Percentiles rank a stretch among this genome's conserved stretches.
Conservation (phyloP, 768 basidiomycete species). For the Kwoniella sp. region DNA sequence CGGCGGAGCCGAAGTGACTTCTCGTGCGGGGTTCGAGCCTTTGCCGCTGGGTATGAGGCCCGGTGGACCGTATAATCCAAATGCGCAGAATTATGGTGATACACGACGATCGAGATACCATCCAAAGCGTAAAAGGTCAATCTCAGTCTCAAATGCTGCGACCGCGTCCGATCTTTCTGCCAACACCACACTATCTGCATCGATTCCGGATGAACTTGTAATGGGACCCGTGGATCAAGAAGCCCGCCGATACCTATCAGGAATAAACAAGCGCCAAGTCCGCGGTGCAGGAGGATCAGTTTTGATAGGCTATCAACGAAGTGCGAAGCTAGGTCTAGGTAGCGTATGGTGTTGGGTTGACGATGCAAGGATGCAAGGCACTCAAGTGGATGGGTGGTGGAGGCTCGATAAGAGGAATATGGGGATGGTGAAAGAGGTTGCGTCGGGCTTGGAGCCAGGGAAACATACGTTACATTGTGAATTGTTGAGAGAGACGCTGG, state of each 20-base stretch:
- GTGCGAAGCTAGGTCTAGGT: constrained; percentile 37
- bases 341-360: constrained; percentile 49
- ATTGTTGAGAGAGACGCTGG: constrained; percentile 44
- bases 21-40: constrained; percentile 16
- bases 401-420: constrained; percentile 46
- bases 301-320: constrained; percentile 39
- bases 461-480: constrained; percentile 49
- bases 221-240: not conserved
- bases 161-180: not conserved
- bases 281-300: constrained; percentile 27
- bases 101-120: not conserved
- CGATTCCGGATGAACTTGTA: not conserved
- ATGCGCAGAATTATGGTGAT: constrained; percentile 7
- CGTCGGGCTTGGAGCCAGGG: constrained; percentile 38
- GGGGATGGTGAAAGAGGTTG: constrained; percentile 46
- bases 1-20: not conserved
- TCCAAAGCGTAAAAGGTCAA: not conserved
- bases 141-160: not conserved
- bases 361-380: constrained; percentile 26
- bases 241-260: not conserved
- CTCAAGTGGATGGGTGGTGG: constrained; percentile 46
- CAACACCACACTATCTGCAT: not conserved
- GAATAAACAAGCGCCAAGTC: not conserved
- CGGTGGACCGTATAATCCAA: constrained; percentile 18
- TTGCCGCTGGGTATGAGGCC: constrained; percentile 20